These are phyloP conservation scores for Lentinula guzmanii DNA, from an alignment of 768 basidiomycete genomes.

Conservation along the genomic window DNA sequence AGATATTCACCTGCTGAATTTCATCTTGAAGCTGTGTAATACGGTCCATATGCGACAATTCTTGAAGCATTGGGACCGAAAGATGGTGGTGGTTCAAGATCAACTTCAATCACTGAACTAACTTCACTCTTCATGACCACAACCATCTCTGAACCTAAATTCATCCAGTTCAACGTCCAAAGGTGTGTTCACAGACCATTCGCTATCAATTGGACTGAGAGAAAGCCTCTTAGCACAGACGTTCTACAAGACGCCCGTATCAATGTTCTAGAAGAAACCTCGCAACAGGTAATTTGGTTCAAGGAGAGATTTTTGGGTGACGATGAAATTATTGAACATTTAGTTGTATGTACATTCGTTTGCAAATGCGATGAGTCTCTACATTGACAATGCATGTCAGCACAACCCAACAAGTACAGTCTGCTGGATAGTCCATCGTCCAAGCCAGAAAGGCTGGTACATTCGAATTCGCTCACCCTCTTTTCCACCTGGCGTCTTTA, in stretches of 20 bases:
- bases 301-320: slow-evolving; percentile 28
- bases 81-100: slow-evolving; percentile 1
- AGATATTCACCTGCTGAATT: slow-evolving; percentile 66
- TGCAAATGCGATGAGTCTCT: background rate
- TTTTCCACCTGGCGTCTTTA: slow-evolving; percentile 18
- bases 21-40: slow-evolving; percentile 94
- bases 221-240: slow-evolving; percentile 32
- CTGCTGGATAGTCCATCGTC: slow-evolving; percentile 5
- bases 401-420: slow-evolving; percentile 1
- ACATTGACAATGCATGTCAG: background rate
- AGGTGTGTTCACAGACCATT: slow-evolving; percentile 1
- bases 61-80: slow-evolving; percentile 70
- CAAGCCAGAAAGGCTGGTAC: slow-evolving; percentile 4
- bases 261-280: slow-evolving; percentile 35
- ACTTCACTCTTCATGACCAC: background rate
- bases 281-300: slow-evolving; percentile 40
- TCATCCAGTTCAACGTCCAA: slow-evolving; percentile 2
- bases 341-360: background rate
- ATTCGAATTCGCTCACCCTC: slow-evolving; percentile 4
- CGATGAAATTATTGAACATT: slow-evolving; percentile 5
- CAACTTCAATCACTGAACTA: background rate
- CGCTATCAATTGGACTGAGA: background rate
- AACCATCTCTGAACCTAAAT: background rate
- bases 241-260: slow-evolving; percentile 45
- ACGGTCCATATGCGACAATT: slow-evolving; percentile 92